These are phyloP conservation scores for Isabelozyma rhagii DNA, from an alignment of 805 yeast genomes.

Conservation along the genomic window DNA sequence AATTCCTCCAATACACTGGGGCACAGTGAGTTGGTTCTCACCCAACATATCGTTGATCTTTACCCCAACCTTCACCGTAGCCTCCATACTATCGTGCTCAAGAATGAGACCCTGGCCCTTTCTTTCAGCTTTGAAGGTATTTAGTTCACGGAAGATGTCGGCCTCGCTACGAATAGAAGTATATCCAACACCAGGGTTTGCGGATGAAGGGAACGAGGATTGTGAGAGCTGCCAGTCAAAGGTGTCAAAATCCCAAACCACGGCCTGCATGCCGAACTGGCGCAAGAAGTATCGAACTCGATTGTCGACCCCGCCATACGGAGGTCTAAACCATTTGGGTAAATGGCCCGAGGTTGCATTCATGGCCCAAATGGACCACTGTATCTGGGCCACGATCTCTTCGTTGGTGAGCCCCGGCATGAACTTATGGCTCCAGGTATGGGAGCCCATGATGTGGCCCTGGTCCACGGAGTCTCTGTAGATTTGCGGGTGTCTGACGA, in stretches of 20 bases:
- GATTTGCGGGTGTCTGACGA: conserved; percentile 71
- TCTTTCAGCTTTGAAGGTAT: conserved; percentile 41
- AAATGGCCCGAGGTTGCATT: conserved; percentile 85
- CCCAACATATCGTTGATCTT: conserved; percentile 50
- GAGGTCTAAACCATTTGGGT: conserved; percentile 95
- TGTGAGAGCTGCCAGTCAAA: conserved; percentile 75
- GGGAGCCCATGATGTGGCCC: conserved; percentile 84
- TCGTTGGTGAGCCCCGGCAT: conserved; percentile 77
- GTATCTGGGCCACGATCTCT: conserved; percentile 80
- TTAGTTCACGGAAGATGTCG: conserved; percentile 55
- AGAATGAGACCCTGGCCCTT: conserved; percentile 61
- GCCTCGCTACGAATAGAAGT: conserved; percentile 44
- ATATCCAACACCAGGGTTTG: conserved; percentile 18
- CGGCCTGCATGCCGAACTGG: conserved; percentile 84
- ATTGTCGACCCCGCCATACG: conserved; percentile 92
- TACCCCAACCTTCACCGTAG: conserved; percentile 68
- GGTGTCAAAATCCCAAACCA: conserved; percentile 88
- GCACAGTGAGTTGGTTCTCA: conserved; percentile 72
- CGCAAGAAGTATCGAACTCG: conserved; percentile 76
- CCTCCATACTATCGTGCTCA: conserved; percentile 76
- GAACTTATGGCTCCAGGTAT: conserved; percentile 90
- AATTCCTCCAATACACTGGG: conserved; percentile 69
- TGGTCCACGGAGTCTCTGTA: conserved; percentile 50
- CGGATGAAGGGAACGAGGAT: neutral
- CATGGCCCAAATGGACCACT: conserved; percentile 98